A percentile compares a stretch with the other conserved stretches of the same genome.
phyloP scores from a whole-genome alignment of 148 eudicot species.

The Rhododendron kiyosumense region DNA sequence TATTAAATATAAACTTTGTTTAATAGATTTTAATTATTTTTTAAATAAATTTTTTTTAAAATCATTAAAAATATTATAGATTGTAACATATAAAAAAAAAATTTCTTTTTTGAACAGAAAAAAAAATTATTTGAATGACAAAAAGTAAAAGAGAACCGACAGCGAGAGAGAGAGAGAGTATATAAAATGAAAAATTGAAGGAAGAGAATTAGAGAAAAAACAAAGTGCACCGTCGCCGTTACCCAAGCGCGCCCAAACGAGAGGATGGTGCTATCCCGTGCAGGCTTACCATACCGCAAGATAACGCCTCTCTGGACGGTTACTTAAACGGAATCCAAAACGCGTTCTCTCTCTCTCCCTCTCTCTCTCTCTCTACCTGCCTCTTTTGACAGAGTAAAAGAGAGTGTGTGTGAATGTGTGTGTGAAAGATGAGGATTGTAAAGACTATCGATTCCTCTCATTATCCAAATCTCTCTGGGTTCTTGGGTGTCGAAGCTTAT shows the following conservation, averaged over 20 bases:
- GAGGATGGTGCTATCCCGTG: not conserved
- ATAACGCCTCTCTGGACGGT: not conserved
- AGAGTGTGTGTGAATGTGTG: not conserved
- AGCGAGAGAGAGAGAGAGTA: too few relatives aligned
- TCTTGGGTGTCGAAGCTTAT: constrained; percentile 45
- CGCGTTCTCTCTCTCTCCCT: not conserved
- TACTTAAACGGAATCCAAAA: constrained; percentile 6
- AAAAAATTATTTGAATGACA: too few relatives aligned
- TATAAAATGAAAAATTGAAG: too few relatives aligned
- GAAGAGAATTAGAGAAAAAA: not conserved
- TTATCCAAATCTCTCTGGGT: constrained; percentile 27
- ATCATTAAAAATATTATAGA: too few relatives aligned
- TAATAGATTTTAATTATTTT: too few relatives aligned
- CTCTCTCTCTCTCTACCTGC: not conserved
- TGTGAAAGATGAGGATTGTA: constrained; percentile 25
- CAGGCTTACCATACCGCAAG: not conserved
- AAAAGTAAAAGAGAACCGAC: too few relatives aligned
- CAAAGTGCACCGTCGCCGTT: constrained; percentile 12
- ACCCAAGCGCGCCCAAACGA: not conserved
- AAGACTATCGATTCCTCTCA: constrained; percentile 28
- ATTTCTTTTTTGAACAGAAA: too few relatives aligned
- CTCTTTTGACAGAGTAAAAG: not conserved
- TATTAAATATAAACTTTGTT: too few relatives aligned
- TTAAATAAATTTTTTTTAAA: too few relatives aligned
- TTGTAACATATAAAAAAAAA: too few relatives aligned